Evolutionary conservation across 1,284 basidiomycete genomes (phyloP).

Genomic region (Trametes pubescens): DNA sequence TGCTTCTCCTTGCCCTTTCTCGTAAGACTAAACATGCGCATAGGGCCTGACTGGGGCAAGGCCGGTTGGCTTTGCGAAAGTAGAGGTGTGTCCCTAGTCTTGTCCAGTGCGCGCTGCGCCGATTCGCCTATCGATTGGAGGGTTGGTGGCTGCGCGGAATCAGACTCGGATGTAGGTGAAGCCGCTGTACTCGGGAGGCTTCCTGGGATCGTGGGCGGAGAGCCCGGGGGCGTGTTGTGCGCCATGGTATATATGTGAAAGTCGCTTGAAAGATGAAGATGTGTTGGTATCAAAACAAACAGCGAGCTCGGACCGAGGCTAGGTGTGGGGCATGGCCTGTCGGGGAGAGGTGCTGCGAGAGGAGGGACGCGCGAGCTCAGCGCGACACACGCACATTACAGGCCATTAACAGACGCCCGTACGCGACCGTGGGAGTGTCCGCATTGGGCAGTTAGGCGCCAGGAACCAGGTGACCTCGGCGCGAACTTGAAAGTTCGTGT

Average conservation of each 20-base stretch:
- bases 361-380: constrained; percentile 18
- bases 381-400: constrained; percentile 25
- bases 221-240: constrained; percentile 18
- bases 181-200: constrained; percentile 18
- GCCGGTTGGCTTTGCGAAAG: constrained; percentile 42
- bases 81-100: constrained; percentile 56
- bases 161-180: constrained; percentile 11
- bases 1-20: constrained; percentile 58
- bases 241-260: constrained; percentile 19
- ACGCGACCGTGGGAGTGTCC: constrained; percentile 26
- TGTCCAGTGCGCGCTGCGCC: constrained; percentile 56
- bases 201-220: constrained; percentile 21
- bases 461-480: constrained; percentile 28
- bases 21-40: constrained; percentile 63
- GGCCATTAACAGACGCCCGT: constrained; percentile 20
- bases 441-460: constrained; percentile 12
- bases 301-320: constrained; percentile 19
- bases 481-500: constrained; percentile 11
- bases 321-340: constrained; percentile 9
- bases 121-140: constrained; percentile 29
- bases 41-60: constrained; percentile 50
- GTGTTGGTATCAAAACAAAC: not conserved
- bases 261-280: not conserved
- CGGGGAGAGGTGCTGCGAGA: not conserved
- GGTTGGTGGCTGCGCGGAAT: constrained; percentile 14